These are phyloP conservation scores for Wickerhamomyces pijperi DNA, from an alignment of 805 yeast species.

Conservation along the genomic window DNA sequence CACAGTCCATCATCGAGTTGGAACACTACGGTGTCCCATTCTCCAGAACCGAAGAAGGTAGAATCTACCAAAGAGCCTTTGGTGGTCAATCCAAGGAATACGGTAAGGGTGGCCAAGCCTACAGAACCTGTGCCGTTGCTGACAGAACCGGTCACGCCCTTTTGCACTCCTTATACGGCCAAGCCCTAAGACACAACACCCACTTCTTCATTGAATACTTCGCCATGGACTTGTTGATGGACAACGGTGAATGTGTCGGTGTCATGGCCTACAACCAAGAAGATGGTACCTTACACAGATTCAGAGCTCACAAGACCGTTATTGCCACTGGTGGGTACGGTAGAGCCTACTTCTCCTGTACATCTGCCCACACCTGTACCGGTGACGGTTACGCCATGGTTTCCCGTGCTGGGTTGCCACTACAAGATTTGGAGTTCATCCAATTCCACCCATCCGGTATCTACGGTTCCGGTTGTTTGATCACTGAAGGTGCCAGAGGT, in stretches of 20 bases:
- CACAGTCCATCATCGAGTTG: slow-evolving; percentile 86
- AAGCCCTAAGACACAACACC: slow-evolving; percentile 91
- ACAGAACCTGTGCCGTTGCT: slow-evolving; percentile 98
- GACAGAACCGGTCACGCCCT: slow-evolving; percentile 98
- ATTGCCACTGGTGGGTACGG: slow-evolving; percentile 99
- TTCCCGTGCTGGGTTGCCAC: slow-evolving; percentile 94
- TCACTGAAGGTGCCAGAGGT: slow-evolving; percentile 99
- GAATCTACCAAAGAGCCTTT: slow-evolving; percentile 96
- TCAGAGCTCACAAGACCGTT: slow-evolving; percentile 92
- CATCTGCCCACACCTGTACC: slow-evolving; percentile 98
- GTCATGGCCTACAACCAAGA: slow-evolving; percentile 96
- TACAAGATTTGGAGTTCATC: slow-evolving; percentile 93
- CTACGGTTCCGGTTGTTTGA: slow-evolving; percentile 97
- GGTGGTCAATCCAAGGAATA: slow-evolving; percentile 94
- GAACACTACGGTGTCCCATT: slow-evolving; percentile 99
- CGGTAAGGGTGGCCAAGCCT: slow-evolving; percentile 99
- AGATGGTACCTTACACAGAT: slow-evolving; percentile 97
- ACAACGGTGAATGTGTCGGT: slow-evolving; percentile 94
- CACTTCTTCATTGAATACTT: slow-evolving; percentile 97
- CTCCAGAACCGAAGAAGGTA: slow-evolving; percentile 92
- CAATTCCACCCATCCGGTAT: slow-evolving; percentile 99
- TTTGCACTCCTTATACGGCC: slow-evolving; percentile 92
- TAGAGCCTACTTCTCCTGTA: slow-evolving; percentile 96
- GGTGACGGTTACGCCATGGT: slow-evolving; percentile 99
- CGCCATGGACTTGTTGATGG: slow-evolving; percentile 88